A percentile compares a stretch with the other conserved stretches of the same genome.
These are phyloP conservation scores for Leishmania martiniquensis DNA, from an alignment of 208 protist species.

Conservation along the genomic window DNA sequence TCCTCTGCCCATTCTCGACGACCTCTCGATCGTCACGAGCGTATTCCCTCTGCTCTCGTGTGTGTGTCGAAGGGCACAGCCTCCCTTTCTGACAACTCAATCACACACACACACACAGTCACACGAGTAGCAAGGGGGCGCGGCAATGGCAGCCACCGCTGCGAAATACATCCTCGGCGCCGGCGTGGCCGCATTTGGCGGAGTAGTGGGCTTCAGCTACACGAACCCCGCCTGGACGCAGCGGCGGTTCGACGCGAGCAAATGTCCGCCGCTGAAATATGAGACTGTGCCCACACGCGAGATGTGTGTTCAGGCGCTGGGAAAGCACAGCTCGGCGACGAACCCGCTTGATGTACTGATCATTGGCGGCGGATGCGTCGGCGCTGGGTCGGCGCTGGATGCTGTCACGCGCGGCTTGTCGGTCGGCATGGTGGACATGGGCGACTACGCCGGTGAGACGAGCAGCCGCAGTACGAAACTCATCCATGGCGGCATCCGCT, in stretches of 20 bases:
- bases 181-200: slow-evolving; percentile 46
- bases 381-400: slow-evolving; percentile 94
- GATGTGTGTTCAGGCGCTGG: slow-evolving; percentile 56
- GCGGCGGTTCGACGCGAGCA: slow-evolving; percentile 55
- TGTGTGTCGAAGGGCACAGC: background rate
- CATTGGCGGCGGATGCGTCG: slow-evolving; percentile 96
- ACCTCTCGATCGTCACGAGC: background rate
- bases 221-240: slow-evolving; percentile 84
- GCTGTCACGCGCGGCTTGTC: slow-evolving; percentile 91
- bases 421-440: slow-evolving; percentile 94
- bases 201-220: slow-evolving; percentile 72
- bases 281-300: slow-evolving; percentile 54
- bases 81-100: background rate
- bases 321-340: slow-evolving; percentile 44
- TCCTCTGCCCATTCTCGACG: background rate
- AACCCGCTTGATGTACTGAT: slow-evolving; percentile 94
- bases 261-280: slow-evolving; percentile 46
- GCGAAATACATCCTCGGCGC: slow-evolving; percentile 51
- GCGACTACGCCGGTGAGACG: slow-evolving; percentile 96
- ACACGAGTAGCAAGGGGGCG: background rate
- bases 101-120: background rate
- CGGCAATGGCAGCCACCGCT: slow-evolving; percentile 35
- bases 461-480: slow-evolving; percentile 96
- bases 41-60: background rate
- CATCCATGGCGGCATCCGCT: slow-evolving; percentile 97